Base-by-base conservation (phyloP, 208 protist species). In the Acanthamoeba castellanii region DNA sequence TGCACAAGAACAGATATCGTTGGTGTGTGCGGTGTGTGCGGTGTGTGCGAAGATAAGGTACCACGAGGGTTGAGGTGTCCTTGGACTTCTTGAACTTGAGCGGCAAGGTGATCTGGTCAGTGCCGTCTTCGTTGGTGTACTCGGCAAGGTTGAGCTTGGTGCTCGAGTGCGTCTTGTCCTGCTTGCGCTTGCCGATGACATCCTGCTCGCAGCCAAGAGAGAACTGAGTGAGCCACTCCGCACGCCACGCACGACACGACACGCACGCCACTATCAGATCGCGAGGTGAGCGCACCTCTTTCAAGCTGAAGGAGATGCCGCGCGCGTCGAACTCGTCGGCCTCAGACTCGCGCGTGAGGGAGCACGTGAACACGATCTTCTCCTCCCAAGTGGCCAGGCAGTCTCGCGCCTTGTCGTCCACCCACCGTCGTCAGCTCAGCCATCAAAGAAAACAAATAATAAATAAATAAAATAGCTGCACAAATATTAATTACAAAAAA, bases 21-120 rank as follows among this genome's bases (percentile, higher is more conserved):
- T 5, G 3, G 59, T n/a, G 59, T 66, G 59, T 66, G 59, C 11
- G 59, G 22, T n/a, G 59, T n/a, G 22, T 57, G 45, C 70, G 7
- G 11, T 27, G 22, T 8, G n/a, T 27, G n/a, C 27, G 25, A 16
- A 66, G 70, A 32, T 42, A 27, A 66, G 37, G 32, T 94, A 94
- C 89, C 27, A 94, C 89, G n/a, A 94, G 55, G 27, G 89, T 82
- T 0, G 66, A 50, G 16, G 89, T 94, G n/a, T 94, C 89, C 55
- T 94, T 94, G 25, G 32, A 66, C 66, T 81, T 74, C 70, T 94
- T 94, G 59, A 94, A 94, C 70, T 94, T 94, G 68, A 94, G 70
- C 11, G 59, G 89, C 45, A 94, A 13, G 50, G n/a, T 74, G 66
- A 94, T 94, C 22, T 27, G 89, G 11, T 94, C 89, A 16, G 64